phyloP scores from a whole-genome alignment of 2,329 filamentous ascomycete species.

The Penicillium corylophilum region DNA sequence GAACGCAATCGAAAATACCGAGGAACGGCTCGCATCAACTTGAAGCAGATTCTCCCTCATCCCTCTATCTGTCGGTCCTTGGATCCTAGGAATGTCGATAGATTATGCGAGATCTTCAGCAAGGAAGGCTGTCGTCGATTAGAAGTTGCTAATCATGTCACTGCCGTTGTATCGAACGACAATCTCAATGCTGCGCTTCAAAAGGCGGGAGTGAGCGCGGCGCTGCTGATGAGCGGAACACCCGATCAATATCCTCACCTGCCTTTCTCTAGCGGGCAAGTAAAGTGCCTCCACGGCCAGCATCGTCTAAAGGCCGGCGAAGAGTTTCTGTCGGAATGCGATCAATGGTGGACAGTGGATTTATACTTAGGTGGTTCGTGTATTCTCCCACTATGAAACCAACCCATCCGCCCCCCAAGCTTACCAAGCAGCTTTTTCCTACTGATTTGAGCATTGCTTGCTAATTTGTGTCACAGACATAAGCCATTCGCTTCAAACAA shows the following conservation, averaged over 20 bases:
- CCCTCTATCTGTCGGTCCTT: slow-evolving; percentile 6
- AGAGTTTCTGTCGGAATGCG: slow-evolving; percentile 16
- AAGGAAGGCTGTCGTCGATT: slow-evolving; percentile 22
- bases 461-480: too few relatives aligned
- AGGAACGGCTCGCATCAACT: slow-evolving; percentile 26
- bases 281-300: slow-evolving; percentile 24
- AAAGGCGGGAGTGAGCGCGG: background rate
- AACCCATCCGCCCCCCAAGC: too few relatives aligned
- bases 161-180: slow-evolving; percentile 15
- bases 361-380: slow-evolving; percentile 29
- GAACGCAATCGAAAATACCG: slow-evolving; percentile 27
- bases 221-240: slow-evolving; percentile 8
- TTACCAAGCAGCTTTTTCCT: too few relatives aligned
- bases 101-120: slow-evolving; percentile 22
- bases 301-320: slow-evolving; percentile 23
- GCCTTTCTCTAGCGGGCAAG: slow-evolving; percentile 20
- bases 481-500: slow-evolving; percentile 6
- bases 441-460: too few relatives aligned
- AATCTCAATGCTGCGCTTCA: slow-evolving; percentile 11
- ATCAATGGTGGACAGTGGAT: slow-evolving; percentile 33
- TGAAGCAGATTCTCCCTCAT: slow-evolving; percentile 18
- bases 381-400: too few relatives aligned
- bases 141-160: slow-evolving; percentile 20
- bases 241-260: slow-evolving; percentile 13
- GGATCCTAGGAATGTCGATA: slow-evolving; percentile 19